Base-by-base conservation (phyloP, 768 basidiomycete genomes). In the Peribolospora kevripleyi region DNA sequence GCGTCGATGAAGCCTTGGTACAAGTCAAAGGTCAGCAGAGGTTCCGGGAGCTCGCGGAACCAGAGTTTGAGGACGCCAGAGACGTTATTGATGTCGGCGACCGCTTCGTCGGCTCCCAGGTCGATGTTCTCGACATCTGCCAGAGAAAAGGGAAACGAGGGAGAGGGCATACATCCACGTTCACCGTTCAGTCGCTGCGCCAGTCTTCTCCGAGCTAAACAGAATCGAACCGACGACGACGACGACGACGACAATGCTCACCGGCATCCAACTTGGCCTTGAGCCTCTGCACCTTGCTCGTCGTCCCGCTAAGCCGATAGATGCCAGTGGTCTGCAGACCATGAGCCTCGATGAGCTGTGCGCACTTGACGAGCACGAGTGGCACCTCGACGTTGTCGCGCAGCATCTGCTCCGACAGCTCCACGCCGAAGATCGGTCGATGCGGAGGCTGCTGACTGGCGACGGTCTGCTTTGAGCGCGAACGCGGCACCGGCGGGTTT, bases 1-100 rank as follows among this genome's bases (percentile, higher is more conserved):
- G 88, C 91, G 50, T 95, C 91, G 59, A 95, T 78, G 70, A 97
- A 98, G 7, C 82, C 82, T 66, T 84, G 77, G 68, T 97, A 88
- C 43, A 95, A 73, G 53, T 69, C 71, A 59, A 74, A 71, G 5
- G 91, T 97, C 61, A 98, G 69, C 51, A 98, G 68, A 38, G 93
- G 91, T 64, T 95, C 87, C 7, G 93, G 90, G 46, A 97, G 72
- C 64, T 98, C 93, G 59, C 93, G 75, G 63, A 98, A 73, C 90
- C 93, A 98, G 62, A 88, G 73, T 69, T 98, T 98, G 58, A 95
- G 71, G 36, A 81, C 84, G 55, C 86, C 84, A n/a, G 93, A 76
- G 52, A 97, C 82, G 57, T 84, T 87, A 70, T 91, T 95, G 69
- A 97, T 88, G 66, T 98, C 93, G 13, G 78, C 74, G 42, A 82